Base-by-base conservation (phyloP, 2,329 filamentous ascomycete species). In the Pseudogymnoascus sp. region DNA sequence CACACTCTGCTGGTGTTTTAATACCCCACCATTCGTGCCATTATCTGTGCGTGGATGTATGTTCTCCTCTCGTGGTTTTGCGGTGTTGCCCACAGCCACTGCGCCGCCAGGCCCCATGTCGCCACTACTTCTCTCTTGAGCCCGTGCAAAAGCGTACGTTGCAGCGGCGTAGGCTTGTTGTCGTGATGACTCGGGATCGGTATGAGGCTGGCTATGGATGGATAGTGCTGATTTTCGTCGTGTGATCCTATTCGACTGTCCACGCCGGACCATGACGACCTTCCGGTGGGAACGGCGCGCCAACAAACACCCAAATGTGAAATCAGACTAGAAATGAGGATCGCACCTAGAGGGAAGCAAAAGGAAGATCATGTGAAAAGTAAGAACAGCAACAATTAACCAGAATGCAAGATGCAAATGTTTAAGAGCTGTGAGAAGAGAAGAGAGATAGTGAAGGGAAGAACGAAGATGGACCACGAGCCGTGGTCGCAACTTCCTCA, bases 131-230 rank as follows among this genome's bases (percentile, higher is more conserved):
- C 77, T 75, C 37, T 76, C 76, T 62, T 77, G 77, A n/a, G 82
- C 81, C 64, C 81, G 78, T 6, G 76, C 72, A 70, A 83, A 89
- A 1, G 87, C 88, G 69, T 86, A 76, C 35, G 78, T 76, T 7
- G 87, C 87, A 21, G 87, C 87, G 40, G 82, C 79, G 40, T 84
- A 81, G 7, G 87, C 87, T 72, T 88, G 83, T 62, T 83, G 77
- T 59, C 82, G 79, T 1, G 82, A 82, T 3, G 75, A 72, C 10
- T 72, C 74, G 1, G 80, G 80, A 67, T 80, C 75, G 50, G 85
- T 81, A 60, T 80, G 76, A 60, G 82, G 73, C 64, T 76, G 75
- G 31, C 78, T 77, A 60, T 77, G 77, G 31, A 78, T 74, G 35
- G 82, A 82, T 64, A 75, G 78, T n/a, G 77, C 77, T 6, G 83